A percentile compares a stretch with the other conserved stretches of the same genome.
Evolutionary conservation across 192 early-diverging fungal genomes (phyloP).

Genomic region (Coemansia sp.): DNA sequence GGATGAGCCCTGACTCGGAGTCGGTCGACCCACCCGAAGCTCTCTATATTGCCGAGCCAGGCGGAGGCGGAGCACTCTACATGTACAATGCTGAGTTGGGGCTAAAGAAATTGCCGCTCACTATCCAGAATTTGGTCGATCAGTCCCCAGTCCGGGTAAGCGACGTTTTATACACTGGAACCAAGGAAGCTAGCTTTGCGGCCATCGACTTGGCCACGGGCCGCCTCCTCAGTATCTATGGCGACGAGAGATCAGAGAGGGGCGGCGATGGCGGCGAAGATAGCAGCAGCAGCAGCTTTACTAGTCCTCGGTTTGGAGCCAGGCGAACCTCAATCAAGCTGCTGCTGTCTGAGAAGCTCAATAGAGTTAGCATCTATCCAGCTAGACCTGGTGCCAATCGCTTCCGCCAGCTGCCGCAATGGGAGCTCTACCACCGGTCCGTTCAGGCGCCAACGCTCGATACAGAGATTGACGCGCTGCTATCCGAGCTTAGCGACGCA

Average conservation of each 20-base stretch:
- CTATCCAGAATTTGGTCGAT: constrained; percentile 73
- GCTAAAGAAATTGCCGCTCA: constrained; percentile 65
- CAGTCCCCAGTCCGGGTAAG: constrained; percentile 62
- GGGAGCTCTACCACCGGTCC: constrained; percentile 52
- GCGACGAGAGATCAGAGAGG: constrained; percentile 41
- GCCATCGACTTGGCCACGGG: constrained; percentile 75
- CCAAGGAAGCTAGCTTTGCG: constrained; percentile 67
- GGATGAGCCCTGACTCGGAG: constrained; percentile 3
- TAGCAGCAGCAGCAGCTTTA: constrained; percentile 26
- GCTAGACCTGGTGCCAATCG: background rate
- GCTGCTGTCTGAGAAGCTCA: constrained; percentile 43
- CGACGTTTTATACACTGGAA: constrained; percentile 68
- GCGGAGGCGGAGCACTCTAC: constrained; percentile 53
- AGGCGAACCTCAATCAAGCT: constrained; percentile 19
- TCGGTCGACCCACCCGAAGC: constrained; percentile 21
- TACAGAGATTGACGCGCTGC: constrained; percentile 36
- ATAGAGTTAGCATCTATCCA: constrained; percentile 43
- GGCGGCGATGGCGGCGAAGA: constrained; percentile 8
- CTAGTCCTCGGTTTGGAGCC: constrained; percentile 17
- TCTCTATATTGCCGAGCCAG: constrained; percentile 56
- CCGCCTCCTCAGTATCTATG: constrained; percentile 63
- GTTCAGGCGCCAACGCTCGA: constrained; percentile 40
- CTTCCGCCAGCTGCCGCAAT: constrained; percentile 22
- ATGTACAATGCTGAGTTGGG: constrained; percentile 40
- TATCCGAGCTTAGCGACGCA: constrained; percentile 62